Conservation (phyloP, 129 eudicot species). For the Rutidosis leptorrhynchoides region DNA sequence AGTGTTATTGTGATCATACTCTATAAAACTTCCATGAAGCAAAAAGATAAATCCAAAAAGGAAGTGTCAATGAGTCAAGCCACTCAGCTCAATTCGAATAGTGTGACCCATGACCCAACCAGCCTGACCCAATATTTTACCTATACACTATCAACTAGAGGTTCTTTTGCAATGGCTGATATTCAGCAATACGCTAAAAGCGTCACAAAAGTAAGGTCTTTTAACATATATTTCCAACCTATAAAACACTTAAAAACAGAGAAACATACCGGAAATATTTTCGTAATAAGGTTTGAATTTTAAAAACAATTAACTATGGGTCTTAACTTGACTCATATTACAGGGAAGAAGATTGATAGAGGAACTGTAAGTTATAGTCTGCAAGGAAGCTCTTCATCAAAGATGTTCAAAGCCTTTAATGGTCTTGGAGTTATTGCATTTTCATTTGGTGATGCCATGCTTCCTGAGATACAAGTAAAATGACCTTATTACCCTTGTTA, state of each 20-base stretch:
- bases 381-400: constrained; percentile 43
- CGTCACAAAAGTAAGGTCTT: background rate
- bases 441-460: constrained; percentile 68
- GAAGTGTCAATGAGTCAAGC: background rate
- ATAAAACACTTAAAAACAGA: background rate
- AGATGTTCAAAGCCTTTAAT: constrained; percentile 53
- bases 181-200: background rate
- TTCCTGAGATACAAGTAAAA: constrained; percentile 61
- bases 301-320: background rate
- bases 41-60: background rate
- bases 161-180: background rate
- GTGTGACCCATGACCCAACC: background rate
- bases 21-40: background rate
- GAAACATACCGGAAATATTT: background rate
- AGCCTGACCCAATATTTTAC: background rate
- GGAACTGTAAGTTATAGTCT: constrained; percentile 37
- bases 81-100: background rate
- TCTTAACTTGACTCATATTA: background rate
- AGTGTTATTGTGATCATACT: background rate
- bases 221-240: background rate
- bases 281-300: background rate
- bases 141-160: background rate
- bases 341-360: constrained; percentile 54
- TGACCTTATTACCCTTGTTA: background rate
- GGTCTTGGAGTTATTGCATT: constrained; percentile 60